Evolutionary conservation across 2,329 filamentous ascomycete genomes (phyloP), one percentile per base, ranked within the genome.

Genomic region (Chaetomiaceae sp.): DNA sequence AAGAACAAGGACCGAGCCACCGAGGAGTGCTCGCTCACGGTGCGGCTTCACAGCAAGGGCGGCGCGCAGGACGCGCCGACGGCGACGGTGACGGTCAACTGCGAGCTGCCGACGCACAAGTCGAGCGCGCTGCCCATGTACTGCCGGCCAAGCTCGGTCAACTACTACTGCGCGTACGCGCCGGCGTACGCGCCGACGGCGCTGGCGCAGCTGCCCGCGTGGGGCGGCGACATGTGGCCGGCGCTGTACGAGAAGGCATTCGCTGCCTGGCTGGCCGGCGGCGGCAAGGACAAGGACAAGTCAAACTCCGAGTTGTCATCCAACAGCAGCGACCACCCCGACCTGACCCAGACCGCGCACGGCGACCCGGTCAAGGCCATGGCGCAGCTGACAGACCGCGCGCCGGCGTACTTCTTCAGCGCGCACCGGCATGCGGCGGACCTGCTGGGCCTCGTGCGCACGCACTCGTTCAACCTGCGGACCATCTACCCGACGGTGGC

Each of bases 231-330:
- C 52, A 62, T 70, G 49, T 72, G 69, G 69, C 69, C 69, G 2
- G 59, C 65, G 20, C 60, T 72, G 36, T 72, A 72, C 58, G 69
- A 72, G 61, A 72, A 72, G 64, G 69, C 69, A 12, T 72, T 71
- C 47, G 61, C 69, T 54, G 69, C 69, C 58, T 72, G 69, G 69
- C 60, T 70, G 51, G 38, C 38, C 1, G 38, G 33, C 36, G 49
- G 49, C 52, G 54, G 55, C 37, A 56, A 56, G 27, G 29, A 10
- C 29, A 14, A 38, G 6, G 36, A 38, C 20, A 3, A 29, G 22
- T 15, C 18, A 9, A 17, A 14, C 20, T 46, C 43, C 8, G 29
- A 27, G 22, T 24, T 9, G 22, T 24, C 22, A 9, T 24, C 22
- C 6, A 24, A 11, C 27, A 12, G 27, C 27, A 30, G 10, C 27